Base-by-base conservation (phyloP, 257 asterid species). In the Plantago major region DNA sequence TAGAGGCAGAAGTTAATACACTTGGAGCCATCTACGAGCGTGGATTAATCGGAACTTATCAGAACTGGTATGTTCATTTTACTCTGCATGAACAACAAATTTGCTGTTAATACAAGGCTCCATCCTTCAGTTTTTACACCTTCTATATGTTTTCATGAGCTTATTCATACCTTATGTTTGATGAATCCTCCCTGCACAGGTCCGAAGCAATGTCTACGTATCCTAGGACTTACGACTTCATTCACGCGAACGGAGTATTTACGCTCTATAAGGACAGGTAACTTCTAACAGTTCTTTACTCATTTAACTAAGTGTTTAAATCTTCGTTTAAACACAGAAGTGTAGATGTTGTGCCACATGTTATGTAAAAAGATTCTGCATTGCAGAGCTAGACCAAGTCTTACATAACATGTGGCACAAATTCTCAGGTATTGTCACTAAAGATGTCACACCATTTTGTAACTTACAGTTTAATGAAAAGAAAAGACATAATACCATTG, bases 171-270 rank as follows among this genome's bases (percentile, higher is more conserved):
- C 42, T 46, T 7, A 3, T 13, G 13, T 17, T 6, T 28, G 8
- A 52, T 22, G 2, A 19, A 63, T 42, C 33, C 10, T 10, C 40
- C 40, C 19, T 58, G 14, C 40, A 28, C 46, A 91, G 98, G 98
- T 88, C 94, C 46, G 96, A 91, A 66, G 96, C 98, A 38, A 85
- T 91, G 96, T 91, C 98, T 33, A 88, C 96, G 0, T 91, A 91
- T 50, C 96, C 98, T 18, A 79, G 98, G 75, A 88, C 95, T 11
- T 91, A 88, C 6, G 98, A 91, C 75, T 86, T 91, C 81, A 85
- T 91, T 60, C 98, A 91, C 44, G 91, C 95, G 0, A 73, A 82
- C 62, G 60, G 82, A 0, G 45, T 88, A 33, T 91, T 91, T 71
- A 78, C 88, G 69, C 86, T 91, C 49, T 91, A 88, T 69, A 75